Base-by-base conservation (phyloP, 2,329 filamentous ascomycete genomes). In the Calonectria ilicicola region DNA sequence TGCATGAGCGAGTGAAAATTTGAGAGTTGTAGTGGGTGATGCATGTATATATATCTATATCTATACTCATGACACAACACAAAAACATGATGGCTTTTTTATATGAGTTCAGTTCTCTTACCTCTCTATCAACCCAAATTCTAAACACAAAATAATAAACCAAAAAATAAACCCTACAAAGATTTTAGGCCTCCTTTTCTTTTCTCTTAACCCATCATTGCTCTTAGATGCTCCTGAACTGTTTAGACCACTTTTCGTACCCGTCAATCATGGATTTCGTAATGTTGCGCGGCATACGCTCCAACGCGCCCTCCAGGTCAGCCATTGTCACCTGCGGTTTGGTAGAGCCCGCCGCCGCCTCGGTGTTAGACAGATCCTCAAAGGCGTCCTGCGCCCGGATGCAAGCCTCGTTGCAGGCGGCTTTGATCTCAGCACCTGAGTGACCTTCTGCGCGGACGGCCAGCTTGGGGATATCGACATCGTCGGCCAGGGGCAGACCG, bases 401-500 rank as follows among this genome's bases (percentile, higher is more conserved):
- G 5, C 85, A 86, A 0, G 86, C 87, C 65, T 83, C 82, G 40
- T 85, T 84, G 76, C 89, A 90, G 4, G 91, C 87, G 5, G 86
- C 86, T 70, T 87, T 85, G 72, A 98, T 91, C 84, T 98, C 96
- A 0, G 96, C 95, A 2, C 96, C 96, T 2, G 95, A 97, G 82
- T 94, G 95, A 0, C 95, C 95, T 9, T 95, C 93, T 0, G 93
- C 93, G 58, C 86, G 83, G 19, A 82, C 80, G 6, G 94, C 94
- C 35, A 98, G 84, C 62, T 87, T 85, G 1, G 88, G 84, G 10
- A 95, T 82, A 79, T 95, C 90, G 17, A 98, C 90, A 67, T 94
- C 93, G 0, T 85, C 80, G 1, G 84, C 83, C 58, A 95, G 85
- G 26, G 89, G 86, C 65, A 93, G 89, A 68, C 89, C 91, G 32